phyloP scores from a whole-genome alignment of 108 stramenopile genomes.

The Skeletonema potamos region DNA sequence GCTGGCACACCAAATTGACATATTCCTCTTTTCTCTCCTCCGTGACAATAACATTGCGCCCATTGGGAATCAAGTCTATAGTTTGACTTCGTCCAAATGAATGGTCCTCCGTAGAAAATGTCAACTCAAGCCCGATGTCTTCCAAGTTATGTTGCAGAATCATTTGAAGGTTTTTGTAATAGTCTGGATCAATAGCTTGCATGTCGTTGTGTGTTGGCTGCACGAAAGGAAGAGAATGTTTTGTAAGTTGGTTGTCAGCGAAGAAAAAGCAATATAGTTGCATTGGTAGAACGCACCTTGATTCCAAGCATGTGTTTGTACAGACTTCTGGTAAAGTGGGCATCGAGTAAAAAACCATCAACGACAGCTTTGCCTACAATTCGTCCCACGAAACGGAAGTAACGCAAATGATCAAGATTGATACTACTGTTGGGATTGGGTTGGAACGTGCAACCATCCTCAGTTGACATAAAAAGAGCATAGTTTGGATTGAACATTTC shows the following conservation, averaged over 20 bases:
- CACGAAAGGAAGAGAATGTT: not conserved
- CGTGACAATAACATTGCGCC: slow-evolving; percentile 90
- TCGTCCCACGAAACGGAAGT: slow-evolving; percentile 96
- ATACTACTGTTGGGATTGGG: slow-evolving; percentile 95
- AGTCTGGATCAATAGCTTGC: slow-evolving; percentile 98
- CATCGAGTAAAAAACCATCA: slow-evolving; percentile 97
- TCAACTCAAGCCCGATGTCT: slow-evolving; percentile 92
- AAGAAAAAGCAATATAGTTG: not conserved
- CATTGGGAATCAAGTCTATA: slow-evolving; percentile 92
- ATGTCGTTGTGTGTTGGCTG: slow-evolving; percentile 92
- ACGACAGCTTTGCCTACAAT: slow-evolving; percentile 98
- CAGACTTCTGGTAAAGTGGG: slow-evolving; percentile 96
- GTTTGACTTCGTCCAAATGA: slow-evolving; percentile 81
- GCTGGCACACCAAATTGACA: slow-evolving; percentile 93
- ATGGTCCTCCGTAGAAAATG: slow-evolving; percentile 88
- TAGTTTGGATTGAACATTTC: slow-evolving; percentile 99
- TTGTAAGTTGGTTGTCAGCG: not conserved
- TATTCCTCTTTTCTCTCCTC: slow-evolving; percentile 94
- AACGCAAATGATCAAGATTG: slow-evolving; percentile 94
- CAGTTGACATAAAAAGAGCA: slow-evolving; percentile 94
- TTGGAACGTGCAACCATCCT: slow-evolving; percentile 97
- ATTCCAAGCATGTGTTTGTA: slow-evolving; percentile 99
- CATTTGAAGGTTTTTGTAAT: slow-evolving; percentile 94
- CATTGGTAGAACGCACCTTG: slow-evolving; percentile 34
- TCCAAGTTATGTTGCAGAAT: slow-evolving; percentile 92